These are phyloP conservation scores for Eucalyptus victrix DNA, from an alignment of 345 rosid species.

Conservation along the genomic window DNA sequence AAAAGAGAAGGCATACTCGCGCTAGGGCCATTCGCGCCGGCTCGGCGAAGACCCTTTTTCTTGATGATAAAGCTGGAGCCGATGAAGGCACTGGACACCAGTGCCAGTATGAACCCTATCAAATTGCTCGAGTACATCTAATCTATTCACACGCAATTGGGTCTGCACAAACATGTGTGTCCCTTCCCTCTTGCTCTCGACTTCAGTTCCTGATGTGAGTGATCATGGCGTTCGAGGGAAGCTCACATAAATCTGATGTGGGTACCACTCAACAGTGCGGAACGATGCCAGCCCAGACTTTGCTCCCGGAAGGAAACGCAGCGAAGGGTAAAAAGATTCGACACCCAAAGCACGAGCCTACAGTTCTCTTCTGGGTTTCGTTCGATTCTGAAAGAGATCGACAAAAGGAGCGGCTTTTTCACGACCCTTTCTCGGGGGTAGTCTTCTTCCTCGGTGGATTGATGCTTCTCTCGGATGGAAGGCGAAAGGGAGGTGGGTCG, in stretches of 20 bases:
- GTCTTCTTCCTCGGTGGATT: background rate
- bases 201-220: background rate
- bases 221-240: background rate
- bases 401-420: background rate
- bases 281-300: background rate
- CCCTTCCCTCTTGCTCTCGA: background rate
- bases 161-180: background rate
- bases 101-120: constrained; percentile 5
- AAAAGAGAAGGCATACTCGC: background rate
- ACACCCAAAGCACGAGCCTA: background rate
- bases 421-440: background rate
- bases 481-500: background rate
- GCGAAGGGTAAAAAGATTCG: background rate
- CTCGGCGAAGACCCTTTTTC: constrained; percentile 10
- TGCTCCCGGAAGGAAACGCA: background rate
- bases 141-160: background rate
- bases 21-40: constrained; percentile 2
- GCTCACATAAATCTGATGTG: background rate
- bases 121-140: constrained; percentile 9
- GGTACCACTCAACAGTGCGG: background rate
- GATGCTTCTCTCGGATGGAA: background rate
- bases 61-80: constrained; percentile 15
- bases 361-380: background rate
- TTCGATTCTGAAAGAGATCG: background rate
- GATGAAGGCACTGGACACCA: constrained; percentile 6